Base-by-base conservation (phyloP, 2,329 filamentous ascomycete genomes). In the Daldinia eschscholtzii region DNA sequence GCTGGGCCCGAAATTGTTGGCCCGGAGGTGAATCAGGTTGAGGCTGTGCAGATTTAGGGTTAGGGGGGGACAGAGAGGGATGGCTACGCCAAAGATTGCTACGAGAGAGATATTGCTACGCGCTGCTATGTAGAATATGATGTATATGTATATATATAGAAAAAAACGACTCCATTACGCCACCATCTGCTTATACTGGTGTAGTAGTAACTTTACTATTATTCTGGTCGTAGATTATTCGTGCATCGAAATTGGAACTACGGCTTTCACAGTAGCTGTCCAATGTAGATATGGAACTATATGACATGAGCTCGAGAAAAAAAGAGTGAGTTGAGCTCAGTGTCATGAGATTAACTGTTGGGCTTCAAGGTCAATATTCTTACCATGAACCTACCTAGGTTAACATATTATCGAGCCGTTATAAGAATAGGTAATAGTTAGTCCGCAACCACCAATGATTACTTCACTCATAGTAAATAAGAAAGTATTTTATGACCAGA, bases 91-190 rank as follows among this genome's bases (percentile, higher is more conserved):
- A 23, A 23, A 23, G 20, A 23, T 35, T 37, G 30, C 33, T 39
- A 55, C 26, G n/a, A 33, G n/a, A 10, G 15, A 13, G 20, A 48
- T 48, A 33, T 33, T 9, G 44, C 35, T 30, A 6, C 33, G 9
- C 30, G 10, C 6, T 23, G 26, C 4, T 18, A 18, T 52, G 46
- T 52, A 52, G 15, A 52, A 33, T 52, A 52, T 13, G 26, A 12
- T 55, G 52, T 55, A 37, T 30, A 52, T 7, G 15, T 55, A 55
- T 18, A 7, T 35, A 35, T 23, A 10, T 35, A 35, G 2, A 35
- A 33, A 52, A 50, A 30, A 52, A 18, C 46, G 26, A 52, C 46
- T 52, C 46, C 46, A 52, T 52, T 52, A 33, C 2, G 1, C 20
- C 1, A 1, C 20, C 35, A 39, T 39, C 10, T 39, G 35, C 12